Evolutionary conservation across 257 asterid genomes (phyloP).

Genomic region (Datura wrightii): DNA sequence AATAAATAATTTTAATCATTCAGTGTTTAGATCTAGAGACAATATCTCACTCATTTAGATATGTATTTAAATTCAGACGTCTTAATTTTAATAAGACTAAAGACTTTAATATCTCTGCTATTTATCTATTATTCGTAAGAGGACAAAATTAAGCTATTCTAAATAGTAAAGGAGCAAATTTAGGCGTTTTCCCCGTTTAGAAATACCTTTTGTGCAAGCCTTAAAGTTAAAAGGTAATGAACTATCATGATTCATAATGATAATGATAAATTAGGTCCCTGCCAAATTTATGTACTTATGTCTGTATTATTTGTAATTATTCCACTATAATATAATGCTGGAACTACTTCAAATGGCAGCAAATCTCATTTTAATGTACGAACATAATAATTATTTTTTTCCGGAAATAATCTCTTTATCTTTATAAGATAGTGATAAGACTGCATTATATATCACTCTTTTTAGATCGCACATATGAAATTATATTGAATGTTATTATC

Average conservation of each 20-base stretch:
- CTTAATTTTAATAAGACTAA: no score
- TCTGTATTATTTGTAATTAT: neutral
- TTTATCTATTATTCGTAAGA: no score
- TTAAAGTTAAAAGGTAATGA: slow-evolving; percentile 12
- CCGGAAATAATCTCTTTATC: no score
- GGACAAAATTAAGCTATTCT: neutral
- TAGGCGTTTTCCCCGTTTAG: neutral
- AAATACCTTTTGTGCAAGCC: neutral
- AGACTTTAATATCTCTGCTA: no score
- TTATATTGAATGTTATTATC: no score
- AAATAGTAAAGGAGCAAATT: neutral
- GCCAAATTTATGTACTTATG: neutral
- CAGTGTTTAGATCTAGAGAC: no score
- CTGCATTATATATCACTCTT: no score
- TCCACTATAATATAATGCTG: neutral
- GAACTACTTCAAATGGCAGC: neutral
- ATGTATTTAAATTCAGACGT: no score
- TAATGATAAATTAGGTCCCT: neutral
- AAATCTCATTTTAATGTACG: neutral
- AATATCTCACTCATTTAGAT: no score
- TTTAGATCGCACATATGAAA: no score
- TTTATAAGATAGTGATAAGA: no score
- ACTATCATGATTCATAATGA: slow-evolving; percentile 6
- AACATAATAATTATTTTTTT: neutral
- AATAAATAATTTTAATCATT: no score